A percentile compares a stretch with the other conserved stretches of the same genome.
Conservation (phyloP, 2,329 filamentous ascomycete genomes). For the Pseudogymnoascus sp. region DNA sequence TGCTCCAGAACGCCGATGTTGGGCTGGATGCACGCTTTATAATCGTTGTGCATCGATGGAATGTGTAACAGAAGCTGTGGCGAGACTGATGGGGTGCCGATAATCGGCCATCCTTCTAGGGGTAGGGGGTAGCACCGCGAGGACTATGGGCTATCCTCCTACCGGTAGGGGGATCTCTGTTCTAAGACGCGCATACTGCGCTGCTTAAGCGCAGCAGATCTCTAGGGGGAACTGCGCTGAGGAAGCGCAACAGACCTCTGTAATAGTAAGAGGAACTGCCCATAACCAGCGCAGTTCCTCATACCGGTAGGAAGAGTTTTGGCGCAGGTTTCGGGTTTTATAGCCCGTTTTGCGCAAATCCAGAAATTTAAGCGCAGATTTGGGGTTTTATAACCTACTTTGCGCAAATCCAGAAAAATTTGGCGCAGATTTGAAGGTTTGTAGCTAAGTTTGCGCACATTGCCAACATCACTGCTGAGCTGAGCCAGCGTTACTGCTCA, state of each 20-base stretch:
- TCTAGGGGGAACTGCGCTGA: neutral
- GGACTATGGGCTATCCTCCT: too few relatives aligned
- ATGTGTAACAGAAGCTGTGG: neutral
- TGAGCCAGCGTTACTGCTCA: neutral
- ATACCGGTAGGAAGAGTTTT: neutral
- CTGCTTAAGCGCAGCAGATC: too few relatives aligned
- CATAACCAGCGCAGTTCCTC: too few relatives aligned
- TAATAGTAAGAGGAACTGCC: neutral
- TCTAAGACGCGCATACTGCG: too few relatives aligned
- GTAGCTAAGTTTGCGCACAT: too few relatives aligned
- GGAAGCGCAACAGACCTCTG: neutral
- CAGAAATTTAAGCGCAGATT: too few relatives aligned
- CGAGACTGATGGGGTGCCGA: neutral
- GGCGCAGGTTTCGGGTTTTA: neutral
- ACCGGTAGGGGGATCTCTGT: too few relatives aligned
- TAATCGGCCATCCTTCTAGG: too few relatives aligned
- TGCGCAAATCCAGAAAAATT: too few relatives aligned
- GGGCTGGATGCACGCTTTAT: neutral
- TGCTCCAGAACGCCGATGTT: neutral
- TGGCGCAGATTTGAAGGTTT: too few relatives aligned
- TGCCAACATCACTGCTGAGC: neutral
- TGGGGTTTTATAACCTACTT: too few relatives aligned
- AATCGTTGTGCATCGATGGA: neutral
- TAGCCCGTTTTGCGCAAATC: neutral
- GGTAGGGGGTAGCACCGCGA: too few relatives aligned